These are phyloP conservation scores for Volvox carteri DNA, from an alignment of 163 green algal genomes.

Conservation along the genomic window DNA sequence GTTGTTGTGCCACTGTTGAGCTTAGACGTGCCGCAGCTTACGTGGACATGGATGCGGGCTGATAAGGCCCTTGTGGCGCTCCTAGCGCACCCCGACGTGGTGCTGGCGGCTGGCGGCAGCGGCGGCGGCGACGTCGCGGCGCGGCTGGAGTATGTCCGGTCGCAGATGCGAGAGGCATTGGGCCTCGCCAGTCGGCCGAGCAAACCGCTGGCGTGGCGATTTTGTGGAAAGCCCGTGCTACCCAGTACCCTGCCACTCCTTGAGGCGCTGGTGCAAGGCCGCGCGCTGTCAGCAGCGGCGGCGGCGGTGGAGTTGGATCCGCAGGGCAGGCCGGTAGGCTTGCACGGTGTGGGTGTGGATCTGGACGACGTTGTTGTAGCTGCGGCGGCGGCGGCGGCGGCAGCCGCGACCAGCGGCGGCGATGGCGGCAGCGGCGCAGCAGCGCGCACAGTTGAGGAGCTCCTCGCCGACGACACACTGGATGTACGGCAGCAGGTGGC, in stretches of 20 bases:
- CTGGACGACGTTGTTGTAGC: conserved; percentile 46
- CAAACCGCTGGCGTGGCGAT: conserved; percentile 87
- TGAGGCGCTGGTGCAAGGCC: conserved; percentile 47
- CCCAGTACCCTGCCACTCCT: conserved; percentile 71
- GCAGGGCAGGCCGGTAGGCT: conserved; percentile 43
- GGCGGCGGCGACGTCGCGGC: neutral
- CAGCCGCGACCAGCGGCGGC: neutral
- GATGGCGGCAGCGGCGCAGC: neutral
- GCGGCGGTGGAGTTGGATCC: conserved; percentile 57
- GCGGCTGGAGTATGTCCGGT: conserved; percentile 55
- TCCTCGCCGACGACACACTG: conserved; percentile 19
- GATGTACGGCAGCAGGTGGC: conserved; percentile 51
- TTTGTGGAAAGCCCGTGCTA: conserved; percentile 80
- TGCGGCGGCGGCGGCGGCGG: conserved; percentile 7
- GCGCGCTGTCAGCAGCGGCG: conserved; percentile 66
- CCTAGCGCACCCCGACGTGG: conserved; percentile 38
- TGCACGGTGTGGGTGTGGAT: conserved; percentile 61
- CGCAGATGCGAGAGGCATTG: conserved; percentile 64
- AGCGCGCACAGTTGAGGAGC: conserved; percentile 25
- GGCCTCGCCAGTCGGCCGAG: conserved; percentile 63
- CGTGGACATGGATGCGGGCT: conserved; percentile 75
- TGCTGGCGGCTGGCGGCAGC: neutral
- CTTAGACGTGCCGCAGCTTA: conserved; percentile 67
- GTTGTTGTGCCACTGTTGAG: neutral
- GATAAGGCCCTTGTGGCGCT: conserved; percentile 58